Conservation (phyloP, 306 rosid genomes). For the Glycine latifolia region DNA sequence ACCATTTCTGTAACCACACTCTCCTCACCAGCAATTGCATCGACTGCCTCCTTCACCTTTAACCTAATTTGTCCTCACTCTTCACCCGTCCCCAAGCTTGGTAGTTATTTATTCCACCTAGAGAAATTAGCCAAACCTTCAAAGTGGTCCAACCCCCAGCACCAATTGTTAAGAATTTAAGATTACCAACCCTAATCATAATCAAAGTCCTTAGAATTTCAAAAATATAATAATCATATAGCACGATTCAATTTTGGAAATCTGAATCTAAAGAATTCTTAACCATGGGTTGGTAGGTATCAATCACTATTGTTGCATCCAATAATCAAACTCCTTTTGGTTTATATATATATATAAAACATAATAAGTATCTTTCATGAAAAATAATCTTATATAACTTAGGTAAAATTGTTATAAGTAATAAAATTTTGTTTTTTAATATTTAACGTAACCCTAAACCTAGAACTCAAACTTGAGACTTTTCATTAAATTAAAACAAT, state of each 20-base stretch:
- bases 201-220: conserved; percentile 8
- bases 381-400: no score
- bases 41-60: conserved; percentile 29
- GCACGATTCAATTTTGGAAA: not conserved
- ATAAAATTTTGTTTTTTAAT: no score
- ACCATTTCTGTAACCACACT: conserved; percentile 34
- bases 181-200: conserved; percentile 22
- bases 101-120: not conserved
- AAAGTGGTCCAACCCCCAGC: conserved; percentile 35
- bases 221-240: not conserved
- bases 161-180: not conserved
- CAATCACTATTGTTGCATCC: not conserved
- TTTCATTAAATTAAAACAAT: no score
- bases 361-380: no score
- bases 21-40: conserved; percentile 30
- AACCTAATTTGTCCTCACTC: conserved; percentile 30
- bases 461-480: no score
- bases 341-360: not conserved
- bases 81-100: conserved; percentile 24
- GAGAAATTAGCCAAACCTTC: conserved; percentile 16
- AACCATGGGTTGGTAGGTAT: not conserved
- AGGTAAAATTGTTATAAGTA: not conserved
- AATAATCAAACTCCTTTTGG: not conserved
- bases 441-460: no score
- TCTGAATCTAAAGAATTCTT: not conserved